These are phyloP conservation scores for Claviceps arundinis DNA, from an alignment of 2,329 filamentous ascomycete species.

Conservation along the genomic window DNA sequence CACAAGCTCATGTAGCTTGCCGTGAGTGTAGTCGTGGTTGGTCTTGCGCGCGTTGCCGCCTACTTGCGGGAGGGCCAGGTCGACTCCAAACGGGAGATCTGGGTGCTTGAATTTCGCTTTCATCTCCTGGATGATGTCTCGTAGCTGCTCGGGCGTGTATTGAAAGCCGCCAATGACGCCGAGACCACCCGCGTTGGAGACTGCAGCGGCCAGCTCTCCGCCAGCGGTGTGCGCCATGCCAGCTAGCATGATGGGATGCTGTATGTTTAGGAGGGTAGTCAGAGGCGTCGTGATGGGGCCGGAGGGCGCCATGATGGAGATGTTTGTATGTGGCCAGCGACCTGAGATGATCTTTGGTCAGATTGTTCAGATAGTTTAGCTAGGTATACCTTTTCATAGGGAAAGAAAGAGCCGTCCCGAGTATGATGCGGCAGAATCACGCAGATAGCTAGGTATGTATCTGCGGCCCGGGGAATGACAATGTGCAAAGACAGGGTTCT, in stretches of 20 bases:
- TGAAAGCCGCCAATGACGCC: constrained; percentile 60
- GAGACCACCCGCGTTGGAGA: constrained; percentile 78
- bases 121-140: constrained; percentile 71
- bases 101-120: constrained; percentile 58
- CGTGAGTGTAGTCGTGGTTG: constrained; percentile 91
- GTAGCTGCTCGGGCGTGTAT: constrained; percentile 63
- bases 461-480: too few relatives aligned
- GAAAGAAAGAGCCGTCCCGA: too few relatives aligned
- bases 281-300: constrained; percentile 62
- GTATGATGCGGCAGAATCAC: too few relatives aligned
- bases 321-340: background rate
- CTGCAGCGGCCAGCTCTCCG: constrained; percentile 66
- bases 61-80: constrained; percentile 81
- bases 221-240: constrained; percentile 85
- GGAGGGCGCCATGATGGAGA: constrained; percentile 23
- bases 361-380: background rate
- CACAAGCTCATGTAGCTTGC: constrained; percentile 76
- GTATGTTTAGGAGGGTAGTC: constrained; percentile 65
- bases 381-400: too few relatives aligned
- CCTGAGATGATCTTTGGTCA: background rate
- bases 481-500: too few relatives aligned
- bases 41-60: constrained; percentile 75
- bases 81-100: constrained; percentile 73
- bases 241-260: constrained; percentile 81
- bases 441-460: too few relatives aligned